Base-by-base conservation (phyloP, 2,329 filamentous ascomycete genomes). In the Pseudopyricularia cyperi region DNA sequence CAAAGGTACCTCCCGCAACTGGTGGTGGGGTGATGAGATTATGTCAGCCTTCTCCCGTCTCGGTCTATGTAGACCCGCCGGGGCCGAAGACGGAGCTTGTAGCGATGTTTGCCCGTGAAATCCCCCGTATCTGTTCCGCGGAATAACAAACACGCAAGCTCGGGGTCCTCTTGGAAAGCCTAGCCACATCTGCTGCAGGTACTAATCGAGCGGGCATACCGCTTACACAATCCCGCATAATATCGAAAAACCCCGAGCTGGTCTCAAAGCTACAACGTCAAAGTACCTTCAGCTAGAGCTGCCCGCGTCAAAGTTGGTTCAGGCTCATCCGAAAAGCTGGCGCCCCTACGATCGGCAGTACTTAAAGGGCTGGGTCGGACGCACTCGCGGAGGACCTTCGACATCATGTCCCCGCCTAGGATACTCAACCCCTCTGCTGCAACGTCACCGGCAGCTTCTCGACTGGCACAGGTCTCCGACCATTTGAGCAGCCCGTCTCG, bases 381-480 rank as follows among this genome's bases (percentile, higher is more conserved):
- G 17, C 47, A 24, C 12, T 11, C 35, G n/a, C 42, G 50, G 39
- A 46, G 30, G 50, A 46, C 9, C 30, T 46, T 24, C 39, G 50
- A 42, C 35, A 44, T 37, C 39, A 51, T 51, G 39, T 51, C 39
- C 50, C 50, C 50, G 50, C 50, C 50, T 42, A 35, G 19, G 19
- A 26, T 42, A 42, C 42, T 44, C 32, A 46, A 46, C 50, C 50
- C 50, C 37, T 51, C 50, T 19, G 28, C 50, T 33, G 14, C 50
- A 32, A 46, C 47, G 19, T 24, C 47, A 33, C 46, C 37, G 48
- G 46, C 48, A 51, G 48, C 22, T 14, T n/a, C 51, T 9, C 57
- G 63, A 32, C 55, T 63, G 37, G 58, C 61, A 28, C 56, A 58
- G 53, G 60, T 61, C 57, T 61, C 63, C 51, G 56, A 57, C 52